Conservation (phyloP, 208 protist genomes). For the Acanthamoeba healyi region DNA sequence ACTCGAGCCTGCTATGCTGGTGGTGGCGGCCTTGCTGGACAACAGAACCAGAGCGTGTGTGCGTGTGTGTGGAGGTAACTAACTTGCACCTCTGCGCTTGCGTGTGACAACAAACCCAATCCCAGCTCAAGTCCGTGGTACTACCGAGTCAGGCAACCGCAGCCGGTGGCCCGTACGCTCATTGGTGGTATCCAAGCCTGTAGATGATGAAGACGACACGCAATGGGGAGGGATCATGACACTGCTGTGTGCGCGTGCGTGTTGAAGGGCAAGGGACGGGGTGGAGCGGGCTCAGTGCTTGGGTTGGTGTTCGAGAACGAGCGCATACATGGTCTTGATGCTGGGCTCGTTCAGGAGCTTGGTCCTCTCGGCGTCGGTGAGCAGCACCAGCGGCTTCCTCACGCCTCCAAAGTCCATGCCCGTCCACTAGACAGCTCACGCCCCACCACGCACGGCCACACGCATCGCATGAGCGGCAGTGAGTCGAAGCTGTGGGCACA, state of each 20-base stretch:
- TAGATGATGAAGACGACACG: background rate
- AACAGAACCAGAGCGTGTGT: no score
- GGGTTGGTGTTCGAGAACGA: background rate
- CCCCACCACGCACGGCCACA: background rate
- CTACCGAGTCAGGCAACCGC: no score
- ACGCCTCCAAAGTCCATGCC: background rate
- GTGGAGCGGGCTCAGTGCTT: background rate
- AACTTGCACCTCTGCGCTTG: no score
- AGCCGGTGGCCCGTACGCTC: no score
- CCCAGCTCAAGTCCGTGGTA: no score
- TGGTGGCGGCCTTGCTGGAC: no score
- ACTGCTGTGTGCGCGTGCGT: no score
- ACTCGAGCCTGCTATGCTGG: no score
- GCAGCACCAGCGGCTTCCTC: background rate
- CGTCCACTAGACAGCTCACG: background rate
- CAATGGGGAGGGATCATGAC: no score
- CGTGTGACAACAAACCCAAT: no score
- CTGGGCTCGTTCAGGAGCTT: conserved; percentile 21
- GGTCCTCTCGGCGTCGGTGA: background rate
- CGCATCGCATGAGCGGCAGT: background rate
- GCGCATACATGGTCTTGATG: conserved; percentile 22
- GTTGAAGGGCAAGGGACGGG: background rate
- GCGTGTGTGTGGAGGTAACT: no score
- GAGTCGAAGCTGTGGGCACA: background rate
- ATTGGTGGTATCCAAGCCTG: background rate